Evolutionary conservation across 2,329 filamentous ascomycete species (phyloP).

Genomic region (Cladosporium sp.): DNA sequence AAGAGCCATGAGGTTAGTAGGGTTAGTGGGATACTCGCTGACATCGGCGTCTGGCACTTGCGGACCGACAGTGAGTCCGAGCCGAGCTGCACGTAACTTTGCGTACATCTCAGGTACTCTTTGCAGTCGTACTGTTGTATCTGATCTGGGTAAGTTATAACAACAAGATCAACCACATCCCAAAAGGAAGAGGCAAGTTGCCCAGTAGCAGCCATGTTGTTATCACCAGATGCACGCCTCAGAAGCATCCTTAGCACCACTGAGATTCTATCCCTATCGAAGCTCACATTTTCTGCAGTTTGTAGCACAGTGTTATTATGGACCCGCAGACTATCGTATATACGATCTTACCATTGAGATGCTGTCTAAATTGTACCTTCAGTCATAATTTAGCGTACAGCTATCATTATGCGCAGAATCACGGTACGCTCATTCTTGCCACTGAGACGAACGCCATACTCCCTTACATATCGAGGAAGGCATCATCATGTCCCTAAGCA

Average conservation of each 20-base stretch:
- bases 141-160: neutral
- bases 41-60: neutral
- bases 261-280: neutral
- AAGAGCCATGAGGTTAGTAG: neutral
- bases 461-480: neutral
- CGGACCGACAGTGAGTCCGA: neutral
- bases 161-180: neutral
- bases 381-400: neutral
- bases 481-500: neutral
- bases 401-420: neutral
- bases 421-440: neutral
- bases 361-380: neutral
- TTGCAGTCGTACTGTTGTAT: neutral
- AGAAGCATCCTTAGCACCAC: neutral
- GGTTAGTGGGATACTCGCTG: neutral
- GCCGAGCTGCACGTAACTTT: neutral
- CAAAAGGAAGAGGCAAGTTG: neutral
- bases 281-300: too few relatives aligned
- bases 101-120: neutral
- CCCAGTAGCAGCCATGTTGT: neutral
- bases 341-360: neutral
- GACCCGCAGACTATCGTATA: neutral
- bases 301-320: too few relatives aligned
- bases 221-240: neutral
- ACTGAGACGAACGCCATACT: neutral